Base-by-base conservation (phyloP, 805 yeast genomes). In the Candida pseudofarinosa region DNA sequence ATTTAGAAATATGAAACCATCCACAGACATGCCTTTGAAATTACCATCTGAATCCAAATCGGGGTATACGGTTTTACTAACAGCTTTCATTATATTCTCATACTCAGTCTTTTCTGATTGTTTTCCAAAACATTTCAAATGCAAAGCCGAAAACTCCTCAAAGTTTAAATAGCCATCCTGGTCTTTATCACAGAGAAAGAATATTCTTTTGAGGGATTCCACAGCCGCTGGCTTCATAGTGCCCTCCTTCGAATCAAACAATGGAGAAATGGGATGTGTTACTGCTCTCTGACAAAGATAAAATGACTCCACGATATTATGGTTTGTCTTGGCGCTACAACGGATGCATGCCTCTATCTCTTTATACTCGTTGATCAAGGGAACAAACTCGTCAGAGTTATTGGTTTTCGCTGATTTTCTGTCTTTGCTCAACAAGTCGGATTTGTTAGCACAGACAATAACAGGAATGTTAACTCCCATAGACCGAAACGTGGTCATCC, bases 401-500 rank as follows among this genome's bases (percentile, higher is more conserved):
- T 59, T 67, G 28, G 58, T 52, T 44, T 60, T 61, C 1, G 69
- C 58, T 5, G 69, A 63, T 30, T 76, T 77, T 0, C 77, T 65
- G 37, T 76, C 79, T 13, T 66, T 54, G 0, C 70, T 61, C 1
- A 56, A 39, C 45, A 43, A 56, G 44, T 86, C 95, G 15, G 82
- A 73, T 54, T 88, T 89, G 62, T 89, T 93, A 42, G 90, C 89
- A 62, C 95, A 85, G 2, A 93, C 67, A 1, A 93, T 88, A n/a
- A 93, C 83, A 0, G 99, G 99, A 12, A 91, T 62, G 56, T 93
- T 93, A 44, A 91, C 88, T 3, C 99, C 99, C 76, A 88, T 73
- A 0, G 96, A 87, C 47, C 99, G 73, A 54, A 93, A 84, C 71
- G 84, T 77, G 40, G 95, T 93, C 77, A 93, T 83, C 99, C 99